These are phyloP conservation scores for Dictyostelium purpureum DNA, from an alignment of 78 protist species.

Conservation along the genomic window DNA sequence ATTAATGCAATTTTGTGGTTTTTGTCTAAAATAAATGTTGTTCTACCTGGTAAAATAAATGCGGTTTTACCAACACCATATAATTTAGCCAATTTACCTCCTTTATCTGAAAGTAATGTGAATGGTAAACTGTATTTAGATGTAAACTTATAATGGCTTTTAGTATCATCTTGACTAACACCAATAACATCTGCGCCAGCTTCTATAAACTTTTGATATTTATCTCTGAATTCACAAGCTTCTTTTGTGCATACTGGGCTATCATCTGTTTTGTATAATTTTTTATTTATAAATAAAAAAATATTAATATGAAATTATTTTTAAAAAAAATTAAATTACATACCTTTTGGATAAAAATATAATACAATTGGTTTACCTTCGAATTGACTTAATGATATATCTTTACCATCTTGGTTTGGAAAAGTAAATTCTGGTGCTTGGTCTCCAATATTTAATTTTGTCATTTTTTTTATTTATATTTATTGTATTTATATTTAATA, in stretches of 20 bases:
- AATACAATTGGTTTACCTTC: conserved; percentile 36
- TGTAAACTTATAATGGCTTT: conserved; percentile 53
- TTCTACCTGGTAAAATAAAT: conserved; percentile 45
- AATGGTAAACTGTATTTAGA: conserved; percentile 55
- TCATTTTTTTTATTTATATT: conserved; percentile 15
- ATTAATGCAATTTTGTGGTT: neutral
- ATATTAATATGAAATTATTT: neutral
- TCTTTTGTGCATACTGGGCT: neutral
- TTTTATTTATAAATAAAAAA: neutral
- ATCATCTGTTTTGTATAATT: neutral
- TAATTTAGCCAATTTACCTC: neutral
- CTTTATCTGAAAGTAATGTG: conserved; percentile 24
- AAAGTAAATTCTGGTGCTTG: conserved; percentile 50
- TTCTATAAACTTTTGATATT: conserved; percentile 38
- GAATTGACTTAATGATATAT: neutral
- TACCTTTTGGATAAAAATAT: conserved; percentile 21
- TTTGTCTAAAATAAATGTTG: conserved; percentile 65
- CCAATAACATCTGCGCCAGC: conserved; percentile 73
- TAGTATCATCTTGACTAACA: conserved; percentile 39
- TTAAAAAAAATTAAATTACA: neutral
- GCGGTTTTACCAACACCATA: conserved; percentile 25
- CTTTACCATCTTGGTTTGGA: conserved; percentile 13
- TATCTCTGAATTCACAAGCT: conserved; percentile 70
- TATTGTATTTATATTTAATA: neutral
- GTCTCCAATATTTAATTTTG: conserved; percentile 63